Conservation (phyloP, 805 yeast species). For the Starmerella vaccinii region DNA sequence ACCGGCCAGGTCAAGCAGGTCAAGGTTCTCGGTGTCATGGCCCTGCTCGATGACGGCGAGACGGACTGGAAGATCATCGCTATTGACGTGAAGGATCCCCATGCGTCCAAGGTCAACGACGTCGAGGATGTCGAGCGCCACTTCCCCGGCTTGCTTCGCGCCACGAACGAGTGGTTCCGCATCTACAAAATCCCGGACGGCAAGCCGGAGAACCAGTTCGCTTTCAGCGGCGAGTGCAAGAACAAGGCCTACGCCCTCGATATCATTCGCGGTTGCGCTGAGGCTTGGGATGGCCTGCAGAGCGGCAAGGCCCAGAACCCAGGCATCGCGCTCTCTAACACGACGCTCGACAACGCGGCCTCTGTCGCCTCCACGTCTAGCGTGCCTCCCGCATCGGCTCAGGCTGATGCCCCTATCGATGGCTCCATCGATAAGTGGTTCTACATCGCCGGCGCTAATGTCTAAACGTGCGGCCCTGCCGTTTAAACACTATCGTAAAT, state of each 20-base stretch:
- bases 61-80: conserved; percentile 95
- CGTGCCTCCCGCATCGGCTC: conserved; percentile 61
- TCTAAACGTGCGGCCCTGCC: conserved; percentile 14
- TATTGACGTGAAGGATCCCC: conserved; percentile 77
- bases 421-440: conserved; percentile 97
- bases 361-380: conserved; percentile 25
- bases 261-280: conserved; percentile 68
- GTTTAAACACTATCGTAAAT: too few relatives aligned
- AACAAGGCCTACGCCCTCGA: conserved; percentile 78
- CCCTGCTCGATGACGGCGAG: conserved; percentile 93
- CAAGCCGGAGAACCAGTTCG: conserved; percentile 91
- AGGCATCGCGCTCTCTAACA: conserved; percentile 67
- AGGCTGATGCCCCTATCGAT: conserved; percentile 89
- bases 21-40: conserved; percentile 88
- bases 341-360: conserved; percentile 46
- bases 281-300: conserved; percentile 73
- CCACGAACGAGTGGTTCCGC: conserved; percentile 97
- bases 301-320: conserved; percentile 52
- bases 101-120: conserved; percentile 77
- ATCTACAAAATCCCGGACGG: conserved; percentile 98
- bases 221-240: conserved; percentile 90
- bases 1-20: conserved; percentile 76
- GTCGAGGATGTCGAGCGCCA: conserved; percentile 82
- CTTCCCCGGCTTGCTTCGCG: conserved; percentile 85
- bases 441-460: conserved; percentile 55